These are phyloP conservation scores for Guyanaporus albipodus DNA, from an alignment of 768 basidiomycete genomes.

Conservation along the genomic window DNA sequence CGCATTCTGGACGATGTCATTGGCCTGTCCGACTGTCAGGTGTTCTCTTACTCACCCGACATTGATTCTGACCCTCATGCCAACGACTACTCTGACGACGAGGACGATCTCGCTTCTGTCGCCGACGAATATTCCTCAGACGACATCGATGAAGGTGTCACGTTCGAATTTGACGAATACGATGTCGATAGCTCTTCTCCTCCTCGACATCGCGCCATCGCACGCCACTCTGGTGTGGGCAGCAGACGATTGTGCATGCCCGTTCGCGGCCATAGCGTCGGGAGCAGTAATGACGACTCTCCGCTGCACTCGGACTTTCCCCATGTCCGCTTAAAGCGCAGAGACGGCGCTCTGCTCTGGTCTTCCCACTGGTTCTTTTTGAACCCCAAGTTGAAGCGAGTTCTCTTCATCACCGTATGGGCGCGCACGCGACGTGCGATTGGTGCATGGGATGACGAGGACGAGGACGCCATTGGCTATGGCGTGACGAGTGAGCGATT, in stretches of 20 bases:
- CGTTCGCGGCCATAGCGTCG: slow-evolving; percentile 33
- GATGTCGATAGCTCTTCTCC: slow-evolving; percentile 54
- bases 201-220: slow-evolving; percentile 9
- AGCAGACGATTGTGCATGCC: slow-evolving; percentile 9
- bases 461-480: slow-evolving; percentile 37
- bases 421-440: slow-evolving; percentile 65
- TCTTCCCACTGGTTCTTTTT: slow-evolving; percentile 97
- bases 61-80: slow-evolving; percentile 94
- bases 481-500: slow-evolving; percentile 53
- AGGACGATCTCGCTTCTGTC: slow-evolving; percentile 64
- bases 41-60: slow-evolving; percentile 92
- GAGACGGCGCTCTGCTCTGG: slow-evolving; percentile 84
- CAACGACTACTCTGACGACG: slow-evolving; percentile 73
- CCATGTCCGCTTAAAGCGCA: slow-evolving; percentile 48
- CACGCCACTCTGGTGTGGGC: slow-evolving; percentile 1
- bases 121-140: slow-evolving; percentile 69
- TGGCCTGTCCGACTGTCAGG: slow-evolving; percentile 87
- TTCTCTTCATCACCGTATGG: slow-evolving; percentile 91
- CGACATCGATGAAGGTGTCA: slow-evolving; percentile 68
- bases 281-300: slow-evolving; percentile 33
- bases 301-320: slow-evolving; percentile 36
- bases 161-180: slow-evolving; percentile 79
- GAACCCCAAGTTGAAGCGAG: slow-evolving; percentile 87
- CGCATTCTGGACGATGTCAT: slow-evolving; percentile 88
- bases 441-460: slow-evolving; percentile 48